phyloP scores from a whole-genome alignment of 164 flowering plant genomes.

The Magnolia sinica region DNA sequence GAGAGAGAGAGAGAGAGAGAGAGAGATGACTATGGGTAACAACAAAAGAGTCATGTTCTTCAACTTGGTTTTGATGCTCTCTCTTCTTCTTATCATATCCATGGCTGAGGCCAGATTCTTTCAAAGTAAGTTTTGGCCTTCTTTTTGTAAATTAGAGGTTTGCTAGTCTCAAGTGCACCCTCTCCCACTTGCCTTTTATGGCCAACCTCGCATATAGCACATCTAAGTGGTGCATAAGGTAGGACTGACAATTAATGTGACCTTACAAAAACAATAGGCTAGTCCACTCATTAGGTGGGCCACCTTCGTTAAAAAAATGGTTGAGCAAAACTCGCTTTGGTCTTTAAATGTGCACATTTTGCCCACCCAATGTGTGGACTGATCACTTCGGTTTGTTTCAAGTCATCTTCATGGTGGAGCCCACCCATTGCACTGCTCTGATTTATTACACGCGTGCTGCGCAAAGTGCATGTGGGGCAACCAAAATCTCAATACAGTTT shows the following conservation, averaged over 20 bases:
- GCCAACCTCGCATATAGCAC: neutral
- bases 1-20: neutral
- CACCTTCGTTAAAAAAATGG: neutral
- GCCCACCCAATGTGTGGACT: neutral
- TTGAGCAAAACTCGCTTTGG: neutral
- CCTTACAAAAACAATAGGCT: neutral
- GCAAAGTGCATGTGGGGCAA: too few relatives aligned
- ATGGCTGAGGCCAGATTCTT: constrained; percentile 7
- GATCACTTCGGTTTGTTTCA: neutral
- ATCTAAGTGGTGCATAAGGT: neutral
- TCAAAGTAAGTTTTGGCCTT: neutral
- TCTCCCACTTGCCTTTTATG: neutral
- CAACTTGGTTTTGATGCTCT: constrained; percentile 9
- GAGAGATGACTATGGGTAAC: neutral
- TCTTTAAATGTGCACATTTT: neutral
- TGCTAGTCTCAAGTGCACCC: neutral
- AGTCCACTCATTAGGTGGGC: neutral
- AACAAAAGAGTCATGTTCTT: neutral
- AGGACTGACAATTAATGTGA: too few relatives aligned
- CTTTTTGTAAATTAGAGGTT: neutral
- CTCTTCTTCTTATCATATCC: constrained; percentile 9
- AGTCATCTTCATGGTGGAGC: too few relatives aligned
- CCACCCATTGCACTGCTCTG: too few relatives aligned
- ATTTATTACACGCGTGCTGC: too few relatives aligned
- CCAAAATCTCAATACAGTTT: too few relatives aligned